A percentile compares a stretch with the other conserved stretches of the same genome.
These are phyloP conservation scores for Guyanaporus albipodus DNA, from an alignment of 768 basidiomycete species.

Conservation along the genomic window DNA sequence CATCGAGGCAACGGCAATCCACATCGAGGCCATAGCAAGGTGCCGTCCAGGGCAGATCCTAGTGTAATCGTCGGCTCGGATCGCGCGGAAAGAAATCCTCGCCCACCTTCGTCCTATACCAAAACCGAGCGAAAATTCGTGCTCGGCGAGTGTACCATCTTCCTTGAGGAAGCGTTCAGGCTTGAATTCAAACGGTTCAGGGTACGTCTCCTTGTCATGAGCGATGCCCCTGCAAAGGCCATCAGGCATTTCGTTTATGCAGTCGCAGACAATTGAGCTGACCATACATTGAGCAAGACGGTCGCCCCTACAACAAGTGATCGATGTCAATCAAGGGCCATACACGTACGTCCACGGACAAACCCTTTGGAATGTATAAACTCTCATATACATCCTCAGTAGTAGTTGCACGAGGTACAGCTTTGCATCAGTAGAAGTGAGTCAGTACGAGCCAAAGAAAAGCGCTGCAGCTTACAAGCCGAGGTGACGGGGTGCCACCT, in stretches of 20 bases:
- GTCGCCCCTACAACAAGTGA: conserved; percentile 12
- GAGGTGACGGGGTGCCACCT: conserved; percentile 24
- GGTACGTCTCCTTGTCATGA: conserved; percentile 36
- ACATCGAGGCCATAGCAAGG: conserved; percentile 23
- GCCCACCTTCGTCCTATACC: conserved; percentile 27
- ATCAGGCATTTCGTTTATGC: neutral
- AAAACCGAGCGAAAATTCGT: conserved; percentile 11
- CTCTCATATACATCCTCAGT: conserved; percentile 25
- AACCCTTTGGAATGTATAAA: conserved; percentile 23
- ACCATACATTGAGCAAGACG: conserved; percentile 25
- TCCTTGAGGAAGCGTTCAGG: conserved; percentile 37
- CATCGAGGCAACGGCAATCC: conserved; percentile 23
- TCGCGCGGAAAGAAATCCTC: neutral
- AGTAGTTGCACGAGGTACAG: conserved; percentile 20
- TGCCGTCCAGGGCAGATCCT: conserved; percentile 24
- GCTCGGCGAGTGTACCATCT: conserved; percentile 14
- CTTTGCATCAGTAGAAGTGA: conserved; percentile 6
- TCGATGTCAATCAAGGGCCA: neutral
- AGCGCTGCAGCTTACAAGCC: conserved; percentile 15
- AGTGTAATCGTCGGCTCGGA: neutral
- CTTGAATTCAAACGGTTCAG: conserved; percentile 37
- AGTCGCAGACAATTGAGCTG: neutral
- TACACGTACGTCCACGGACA: neutral
- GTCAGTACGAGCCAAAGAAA: neutral
- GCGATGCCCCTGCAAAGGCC: conserved; percentile 34